These are phyloP conservation scores for Debaryomyces singareniensis DNA, from an alignment of 1,139 yeast species.

Conservation along the genomic window DNA sequence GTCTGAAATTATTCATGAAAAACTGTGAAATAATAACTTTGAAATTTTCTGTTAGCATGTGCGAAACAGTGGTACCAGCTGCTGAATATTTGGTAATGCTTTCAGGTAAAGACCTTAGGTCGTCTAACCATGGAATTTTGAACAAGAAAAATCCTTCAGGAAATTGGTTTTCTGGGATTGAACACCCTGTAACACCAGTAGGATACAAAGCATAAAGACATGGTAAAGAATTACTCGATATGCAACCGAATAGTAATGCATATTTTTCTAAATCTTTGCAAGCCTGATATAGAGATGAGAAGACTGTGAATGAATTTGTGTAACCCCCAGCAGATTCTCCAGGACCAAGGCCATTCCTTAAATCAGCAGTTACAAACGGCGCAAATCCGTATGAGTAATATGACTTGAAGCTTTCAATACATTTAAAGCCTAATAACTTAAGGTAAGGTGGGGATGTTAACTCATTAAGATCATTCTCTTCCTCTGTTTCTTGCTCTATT, in stretches of 20 bases:
- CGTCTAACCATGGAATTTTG: slow-evolving; percentile 60
- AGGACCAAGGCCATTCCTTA: slow-evolving; percentile 23
- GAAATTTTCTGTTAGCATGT: slow-evolving; percentile 9
- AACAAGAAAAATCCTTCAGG: slow-evolving; percentile 62
- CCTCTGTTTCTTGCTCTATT: slow-evolving; percentile 10
- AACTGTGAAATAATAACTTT: slow-evolving; percentile 11
- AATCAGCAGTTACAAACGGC: slow-evolving; percentile 47
- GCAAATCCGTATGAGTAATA: slow-evolving; percentile 51
- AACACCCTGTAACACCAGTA: slow-evolving; percentile 23
- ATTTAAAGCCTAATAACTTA: slow-evolving; percentile 64
- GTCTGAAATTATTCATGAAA: slow-evolving; percentile 36
- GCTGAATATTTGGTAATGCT: slow-evolving; percentile 7
- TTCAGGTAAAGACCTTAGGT: slow-evolving; percentile 46
- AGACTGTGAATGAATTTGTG: slow-evolving; percentile 59
- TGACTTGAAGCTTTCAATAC: slow-evolving; percentile 35
- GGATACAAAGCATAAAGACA: slow-evolving; percentile 57
- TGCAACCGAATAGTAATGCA: slow-evolving; percentile 71
- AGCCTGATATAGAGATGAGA: slow-evolving; percentile 61
- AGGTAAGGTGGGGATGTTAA: slow-evolving; percentile 31
- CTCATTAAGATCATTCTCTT: slow-evolving; percentile 8
- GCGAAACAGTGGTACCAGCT: slow-evolving; percentile 6
- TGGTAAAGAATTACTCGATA: slow-evolving; percentile 51
- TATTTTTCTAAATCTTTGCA: slow-evolving; percentile 46
- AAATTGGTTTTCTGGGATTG: slow-evolving; percentile 17
- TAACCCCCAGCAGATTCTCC: slow-evolving; percentile 27